These are phyloP conservation scores for Solanum gandarillasii DNA, from an alignment of 257 asterid species.

Conservation along the genomic window DNA sequence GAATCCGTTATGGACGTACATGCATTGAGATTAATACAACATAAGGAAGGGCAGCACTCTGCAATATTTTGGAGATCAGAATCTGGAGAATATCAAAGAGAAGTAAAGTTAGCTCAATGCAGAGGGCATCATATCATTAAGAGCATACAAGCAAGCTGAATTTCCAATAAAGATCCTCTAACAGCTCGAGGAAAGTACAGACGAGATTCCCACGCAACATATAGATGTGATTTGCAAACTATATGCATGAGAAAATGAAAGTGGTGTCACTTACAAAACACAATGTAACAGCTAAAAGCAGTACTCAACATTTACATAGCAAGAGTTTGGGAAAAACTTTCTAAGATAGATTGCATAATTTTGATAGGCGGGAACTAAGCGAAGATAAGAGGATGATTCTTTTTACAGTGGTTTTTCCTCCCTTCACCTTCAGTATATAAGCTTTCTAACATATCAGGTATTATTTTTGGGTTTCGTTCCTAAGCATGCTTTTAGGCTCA, in stretches of 20 bases:
- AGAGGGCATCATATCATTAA: not conserved
- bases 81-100: constrained; percentile 33
- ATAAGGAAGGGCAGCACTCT: constrained; percentile 42
- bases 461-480: not conserved
- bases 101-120: not conserved
- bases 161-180: not conserved
- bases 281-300: not conserved
- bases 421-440: not conserved
- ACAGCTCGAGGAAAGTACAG: not conserved
- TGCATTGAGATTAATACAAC: constrained; percentile 58
- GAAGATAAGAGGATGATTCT: not conserved
- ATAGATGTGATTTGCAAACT: not conserved
- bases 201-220: not conserved
- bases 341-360: not conserved
- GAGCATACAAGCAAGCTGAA: not conserved
- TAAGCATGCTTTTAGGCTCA: not conserved
- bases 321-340: not conserved
- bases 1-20: constrained; percentile 63
- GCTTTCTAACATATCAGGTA: not conserved
- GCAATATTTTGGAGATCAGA: constrained; percentile 49
- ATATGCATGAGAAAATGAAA: not conserved
- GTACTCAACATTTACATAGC: not conserved
- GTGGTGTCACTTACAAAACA: not conserved
- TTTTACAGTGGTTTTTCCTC: not conserved
- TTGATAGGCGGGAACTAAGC: not conserved